Base-by-base conservation (phyloP, 1,284 basidiomycete species). In the Phlebopus sp. region DNA sequence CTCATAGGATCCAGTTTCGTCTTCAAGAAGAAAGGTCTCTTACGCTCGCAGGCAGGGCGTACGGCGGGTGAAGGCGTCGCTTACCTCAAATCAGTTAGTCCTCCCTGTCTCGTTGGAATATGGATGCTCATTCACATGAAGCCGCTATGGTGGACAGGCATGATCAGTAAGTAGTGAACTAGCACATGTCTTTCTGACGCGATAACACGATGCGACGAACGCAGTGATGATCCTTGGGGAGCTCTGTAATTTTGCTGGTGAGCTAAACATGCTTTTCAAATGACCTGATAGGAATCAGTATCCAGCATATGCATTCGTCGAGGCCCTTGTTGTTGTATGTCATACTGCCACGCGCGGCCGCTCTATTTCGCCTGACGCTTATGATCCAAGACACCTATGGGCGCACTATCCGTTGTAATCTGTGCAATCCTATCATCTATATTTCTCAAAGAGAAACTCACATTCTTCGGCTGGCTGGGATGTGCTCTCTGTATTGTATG, bases 1-100 rank as follows among this genome's bases (percentile, higher is more conserved):
- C 83, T 99, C 56, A 98, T 98, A 58, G 96, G 96, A 5, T 78
- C 85, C n/a, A 89, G 86, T 59, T 95, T 92, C 69, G 91, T 92
- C 14, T 82, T 99, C 76, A 99, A 99, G 81, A 99, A 98, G 79
- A 96, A 91, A 64, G 92, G 92, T 13, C 72, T 93, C 18, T 67
- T 89, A 47, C 75, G 81, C 62, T 81, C 84, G 59, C 84, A 88
- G 71, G 76, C 79, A 56, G 82, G 77, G 59, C 75, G 74, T 72
- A 73, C 72, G 10, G 86, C 91, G 0, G 96, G 96, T 40, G 93
- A 98, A 64, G 95, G 95, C 39, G 92, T 97, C 52, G 91, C 81
- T 10, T 99, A 99, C 71, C 82, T 99, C 65, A 96, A 95, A 70
- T 89, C 84, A 68, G 86, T 88, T 62, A 64, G 86, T 76, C 17